Evolutionary conservation across 345 rosid species (phyloP).

Genomic region (Eutrema japonicum): DNA sequence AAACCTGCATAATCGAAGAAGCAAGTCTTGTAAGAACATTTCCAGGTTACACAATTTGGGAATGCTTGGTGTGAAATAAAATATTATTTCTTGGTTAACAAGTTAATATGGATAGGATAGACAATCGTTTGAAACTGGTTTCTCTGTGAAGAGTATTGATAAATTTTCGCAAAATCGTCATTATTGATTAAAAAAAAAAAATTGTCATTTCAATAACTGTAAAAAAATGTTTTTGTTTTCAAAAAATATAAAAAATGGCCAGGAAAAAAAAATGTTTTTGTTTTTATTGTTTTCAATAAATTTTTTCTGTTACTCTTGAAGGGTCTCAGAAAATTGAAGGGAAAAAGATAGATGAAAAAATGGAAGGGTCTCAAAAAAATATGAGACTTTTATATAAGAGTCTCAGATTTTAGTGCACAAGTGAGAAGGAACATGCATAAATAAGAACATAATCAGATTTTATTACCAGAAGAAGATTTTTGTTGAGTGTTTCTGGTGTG

Average conservation of each 20-base stretch:
- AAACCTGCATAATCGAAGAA: conserved; percentile 12
- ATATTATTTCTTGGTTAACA: neutral
- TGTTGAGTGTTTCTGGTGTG: conserved; percentile 30
- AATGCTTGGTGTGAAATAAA: neutral
- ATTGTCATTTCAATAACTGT: neutral
- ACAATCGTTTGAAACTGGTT: neutral
- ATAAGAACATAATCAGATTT: neutral
- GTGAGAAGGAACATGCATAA: neutral
- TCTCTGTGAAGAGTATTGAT: neutral
- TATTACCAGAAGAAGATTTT: conserved; percentile 29
- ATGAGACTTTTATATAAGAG: neutral
- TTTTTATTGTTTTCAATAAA: no score
- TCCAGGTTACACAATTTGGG: neutral
- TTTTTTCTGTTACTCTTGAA: no score
- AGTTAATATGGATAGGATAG: neutral
- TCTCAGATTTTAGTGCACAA: neutral
- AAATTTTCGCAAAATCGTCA: neutral
- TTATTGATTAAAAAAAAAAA: neutral
- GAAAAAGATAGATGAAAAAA: neutral
- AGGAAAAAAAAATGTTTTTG: neutral
- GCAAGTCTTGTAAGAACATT: conserved; percentile 15
- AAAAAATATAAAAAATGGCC: neutral
- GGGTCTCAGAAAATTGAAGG: neutral
- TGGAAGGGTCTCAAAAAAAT: no score
- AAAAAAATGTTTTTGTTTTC: neutral